Base-by-base conservation (phyloP, 2,329 filamentous ascomycete species). In the Aureobasidium sp. region DNA sequence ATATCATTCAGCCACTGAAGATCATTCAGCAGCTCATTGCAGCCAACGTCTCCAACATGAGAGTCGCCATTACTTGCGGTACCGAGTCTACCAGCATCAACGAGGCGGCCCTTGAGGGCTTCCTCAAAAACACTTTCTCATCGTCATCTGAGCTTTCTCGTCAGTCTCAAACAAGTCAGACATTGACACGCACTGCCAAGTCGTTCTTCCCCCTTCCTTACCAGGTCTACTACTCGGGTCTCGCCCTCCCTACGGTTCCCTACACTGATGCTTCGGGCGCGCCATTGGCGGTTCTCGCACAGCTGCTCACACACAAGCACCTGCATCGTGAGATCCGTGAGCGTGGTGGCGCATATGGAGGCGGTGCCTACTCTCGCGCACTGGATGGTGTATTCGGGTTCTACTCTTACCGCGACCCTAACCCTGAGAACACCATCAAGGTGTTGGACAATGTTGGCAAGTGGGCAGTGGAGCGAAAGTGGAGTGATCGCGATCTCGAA, bases 321-420 rank as follows among this genome's bases (percentile, higher is more conserved):
- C 81, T 99, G 31, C 94, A 99, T 72, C 93, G 96, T 68, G 94
- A 97, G 75, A 97, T 99, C 67, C 89, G 94, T 61, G 94, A 99
- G 73, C 97, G 97, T 76, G 94, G 94, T 36, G 94, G 94, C 41
- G 94, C 94, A 0, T 99, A 99, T 68, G 94, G 94, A 48, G 94
- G 91, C 25, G 91, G 92, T 15, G 93, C 94, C 1, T 93, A 91
- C 72, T 87, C 89, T 48, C 86, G 87, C 27, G 84, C 88, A 0
- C 78, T 96, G 8, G 88, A 90, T 67, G 93, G 92, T 27, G 75
- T 96, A 1, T 97, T 99, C 68, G 91, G 91, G 17, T 95, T 97
- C 78, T 97, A 96, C 77, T 93, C 90, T 48, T 99, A 99, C 80
- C 89, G 94, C 57, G 94, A 99, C 72, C 94, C 94, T 2, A 97